Evolutionary conservation across 2,329 filamentous ascomycete species (phyloP).

Genomic region (Tolypocladium sp.): DNA sequence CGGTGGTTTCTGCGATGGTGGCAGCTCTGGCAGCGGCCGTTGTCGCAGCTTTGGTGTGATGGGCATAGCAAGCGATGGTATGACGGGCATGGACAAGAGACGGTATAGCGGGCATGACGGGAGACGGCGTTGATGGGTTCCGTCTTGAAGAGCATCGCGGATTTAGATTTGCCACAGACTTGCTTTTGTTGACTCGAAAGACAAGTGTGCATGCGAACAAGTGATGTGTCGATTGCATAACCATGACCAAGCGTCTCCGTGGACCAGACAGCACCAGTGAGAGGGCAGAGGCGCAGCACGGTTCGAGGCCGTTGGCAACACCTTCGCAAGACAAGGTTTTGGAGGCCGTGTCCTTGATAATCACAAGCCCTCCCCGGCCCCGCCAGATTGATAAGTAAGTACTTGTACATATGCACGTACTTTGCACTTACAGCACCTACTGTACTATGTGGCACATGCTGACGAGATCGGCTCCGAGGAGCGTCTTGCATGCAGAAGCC

Average conservation of each 20-base stretch:
- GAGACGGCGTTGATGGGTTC: background rate
- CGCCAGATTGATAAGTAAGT: too few species aligned
- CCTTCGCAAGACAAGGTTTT: background rate
- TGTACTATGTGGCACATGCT: background rate
- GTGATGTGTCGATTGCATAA: background rate
- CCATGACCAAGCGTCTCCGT: background rate
- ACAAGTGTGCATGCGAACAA: background rate
- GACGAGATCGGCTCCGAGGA: background rate
- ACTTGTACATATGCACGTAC: too few species aligned
- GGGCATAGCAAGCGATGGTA: background rate
- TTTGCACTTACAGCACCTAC: background rate
- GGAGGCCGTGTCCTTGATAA: background rate
- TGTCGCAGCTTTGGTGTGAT: conserved; percentile 13
- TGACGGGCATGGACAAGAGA: background rate
- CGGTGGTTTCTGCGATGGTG: conserved; percentile 9
- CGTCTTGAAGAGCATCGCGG: background rate
- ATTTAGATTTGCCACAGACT: background rate
- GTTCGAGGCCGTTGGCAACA: background rate
- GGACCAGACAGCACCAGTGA: background rate
- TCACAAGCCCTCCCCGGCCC: too few species aligned
- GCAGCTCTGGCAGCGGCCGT: conserved; percentile 10
- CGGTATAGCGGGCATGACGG: background rate
- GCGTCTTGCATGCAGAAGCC: background rate
- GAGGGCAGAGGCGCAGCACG: background rate
- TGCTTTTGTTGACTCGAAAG: background rate